A percentile compares a stretch with the other conserved stretches of the same genome.
These are phyloP conservation scores for Sporothrix pseudoabietina DNA, from an alignment of 2,329 filamentous ascomycete genomes.

Conservation along the genomic window DNA sequence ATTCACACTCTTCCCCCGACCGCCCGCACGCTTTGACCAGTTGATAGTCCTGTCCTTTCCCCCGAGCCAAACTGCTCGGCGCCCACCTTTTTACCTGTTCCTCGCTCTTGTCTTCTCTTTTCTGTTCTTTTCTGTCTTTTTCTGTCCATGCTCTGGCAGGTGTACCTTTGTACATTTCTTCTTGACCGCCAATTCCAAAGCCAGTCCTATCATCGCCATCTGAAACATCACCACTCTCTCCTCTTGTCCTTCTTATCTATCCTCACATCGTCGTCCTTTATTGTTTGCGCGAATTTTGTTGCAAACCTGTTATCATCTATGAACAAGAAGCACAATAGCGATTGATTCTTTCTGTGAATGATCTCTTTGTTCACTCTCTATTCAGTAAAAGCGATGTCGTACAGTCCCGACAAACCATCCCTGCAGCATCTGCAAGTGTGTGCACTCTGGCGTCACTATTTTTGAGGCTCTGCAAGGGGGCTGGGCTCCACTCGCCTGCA, in stretches of 20 bases:
- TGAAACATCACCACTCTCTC: not conserved
- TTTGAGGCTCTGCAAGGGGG: constrained; percentile 4
- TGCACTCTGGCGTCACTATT: not conserved
- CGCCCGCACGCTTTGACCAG: not conserved
- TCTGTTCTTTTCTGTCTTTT: not conserved
- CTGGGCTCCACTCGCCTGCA: constrained; percentile 4
- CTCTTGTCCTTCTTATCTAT: not conserved
- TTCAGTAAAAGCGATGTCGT: not conserved
- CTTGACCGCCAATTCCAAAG: not conserved
- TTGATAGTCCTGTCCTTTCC: not conserved
- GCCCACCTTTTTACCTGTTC: not conserved
- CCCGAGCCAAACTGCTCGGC: not conserved
- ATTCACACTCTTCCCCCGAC: not conserved
- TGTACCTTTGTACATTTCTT: not conserved
- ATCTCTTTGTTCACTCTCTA: not conserved
- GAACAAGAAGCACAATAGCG: not conserved
- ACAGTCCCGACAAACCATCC: not conserved
- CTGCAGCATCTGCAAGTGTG: not conserved
- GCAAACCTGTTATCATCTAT: not conserved
- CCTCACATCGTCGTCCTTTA: not conserved
- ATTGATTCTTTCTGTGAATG: not conserved
- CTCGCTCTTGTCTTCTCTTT: not conserved
- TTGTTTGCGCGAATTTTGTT: not conserved
- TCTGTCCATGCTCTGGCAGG: not conserved
- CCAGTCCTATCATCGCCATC: not conserved